Evolutionary conservation across 2,329 filamentous ascomycete species (phyloP), one percentile per base, ranked within the genome.

Genomic region (Mycogone perniciosa): DNA sequence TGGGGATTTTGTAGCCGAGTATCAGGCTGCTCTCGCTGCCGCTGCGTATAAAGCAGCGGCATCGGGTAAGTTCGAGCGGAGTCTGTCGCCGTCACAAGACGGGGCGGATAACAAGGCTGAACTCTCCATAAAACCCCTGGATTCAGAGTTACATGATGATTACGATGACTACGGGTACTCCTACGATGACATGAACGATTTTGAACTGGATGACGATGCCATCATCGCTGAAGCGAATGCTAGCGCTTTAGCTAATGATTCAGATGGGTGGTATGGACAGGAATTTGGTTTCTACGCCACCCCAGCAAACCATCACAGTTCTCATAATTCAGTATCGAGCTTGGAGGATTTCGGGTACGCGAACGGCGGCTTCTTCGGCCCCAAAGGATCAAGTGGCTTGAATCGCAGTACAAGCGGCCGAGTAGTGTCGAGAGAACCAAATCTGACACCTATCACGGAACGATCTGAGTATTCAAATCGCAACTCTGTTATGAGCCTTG

Each of bases 171-270:
- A 82, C 51, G 67, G 64, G 37, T 69, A 71, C 48, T 58, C 63
- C 69, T 79, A 85, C 47, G 82, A 84, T 53, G 85, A 92, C 56
- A 63, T 77, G 57, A 81, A 84, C 53, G 80, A 85, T 57, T 80
- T 82, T 53, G 82, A 85, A 41, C 77, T 88, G 46, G 88, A 89
- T 53, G 90, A 97, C 57, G 91, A 96, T 60, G 83, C 84, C 31
- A 93, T 97, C 59, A 95, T 99, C 54, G 92, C 91, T 0, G 93
- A 90, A 52, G 93, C 93, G 5, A 99, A 99, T 60, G 91, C 92
- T 1, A 91, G 93, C 64, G 93, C 88, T 1, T 76, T 99, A 6
- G 92, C 93, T 42, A 91, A 89, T 58, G 93, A 99, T 62, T 85
- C 85, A 6, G 92, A 96, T 56, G 92, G 89, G 0, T 95, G 93